A percentile compares a stretch with the other conserved stretches of the same genome.
Evolutionary conservation across 164 flowering plant genomes (phyloP).

Genomic region (Tinospora cordifolia): DNA sequence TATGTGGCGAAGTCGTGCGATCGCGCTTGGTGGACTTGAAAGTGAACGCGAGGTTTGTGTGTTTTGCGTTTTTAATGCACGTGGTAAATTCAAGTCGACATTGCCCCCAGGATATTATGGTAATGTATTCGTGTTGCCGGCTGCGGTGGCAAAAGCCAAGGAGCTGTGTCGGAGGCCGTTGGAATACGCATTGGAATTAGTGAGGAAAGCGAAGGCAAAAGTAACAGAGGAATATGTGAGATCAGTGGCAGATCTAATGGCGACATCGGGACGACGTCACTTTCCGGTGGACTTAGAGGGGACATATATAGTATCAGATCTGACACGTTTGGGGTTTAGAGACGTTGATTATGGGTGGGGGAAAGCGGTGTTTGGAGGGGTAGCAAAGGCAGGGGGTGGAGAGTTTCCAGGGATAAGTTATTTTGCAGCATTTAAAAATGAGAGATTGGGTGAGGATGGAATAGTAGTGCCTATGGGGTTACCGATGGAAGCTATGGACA

Average conservation of each 20-base stretch:
- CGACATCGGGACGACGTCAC: too few relatives aligned
- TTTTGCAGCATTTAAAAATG: too few relatives aligned
- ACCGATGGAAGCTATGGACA: too few relatives aligned
- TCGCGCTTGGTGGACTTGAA: constrained; percentile 23
- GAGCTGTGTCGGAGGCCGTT: constrained; percentile 29
- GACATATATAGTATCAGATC: too few relatives aligned
- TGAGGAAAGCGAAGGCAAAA: constrained; percentile 29
- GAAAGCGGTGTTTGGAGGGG: constrained; percentile 37
- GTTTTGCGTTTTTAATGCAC: constrained; percentile 27
- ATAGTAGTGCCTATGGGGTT: too few relatives aligned
- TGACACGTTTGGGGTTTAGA: too few relatives aligned
- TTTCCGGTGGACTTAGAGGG: too few relatives aligned
- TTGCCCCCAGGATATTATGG: constrained; percentile 48
- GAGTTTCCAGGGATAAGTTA: too few relatives aligned
- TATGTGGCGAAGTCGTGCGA: constrained; percentile 37
- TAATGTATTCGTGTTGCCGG: constrained; percentile 34
- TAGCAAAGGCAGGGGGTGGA: too few relatives aligned
- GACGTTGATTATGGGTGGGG: constrained; percentile 74
- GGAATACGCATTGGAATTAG: constrained; percentile 32
- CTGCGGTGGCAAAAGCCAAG: constrained; percentile 26
- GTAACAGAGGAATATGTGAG: constrained; percentile 31
- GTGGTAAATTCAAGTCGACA: constrained; percentile 18
- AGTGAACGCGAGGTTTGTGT: constrained; percentile 37
- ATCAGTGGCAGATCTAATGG: too few relatives aligned
- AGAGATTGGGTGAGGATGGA: too few relatives aligned